These are phyloP conservation scores for Ogataea minuta DNA, from an alignment of 805 yeast genomes.

Conservation along the genomic window DNA sequence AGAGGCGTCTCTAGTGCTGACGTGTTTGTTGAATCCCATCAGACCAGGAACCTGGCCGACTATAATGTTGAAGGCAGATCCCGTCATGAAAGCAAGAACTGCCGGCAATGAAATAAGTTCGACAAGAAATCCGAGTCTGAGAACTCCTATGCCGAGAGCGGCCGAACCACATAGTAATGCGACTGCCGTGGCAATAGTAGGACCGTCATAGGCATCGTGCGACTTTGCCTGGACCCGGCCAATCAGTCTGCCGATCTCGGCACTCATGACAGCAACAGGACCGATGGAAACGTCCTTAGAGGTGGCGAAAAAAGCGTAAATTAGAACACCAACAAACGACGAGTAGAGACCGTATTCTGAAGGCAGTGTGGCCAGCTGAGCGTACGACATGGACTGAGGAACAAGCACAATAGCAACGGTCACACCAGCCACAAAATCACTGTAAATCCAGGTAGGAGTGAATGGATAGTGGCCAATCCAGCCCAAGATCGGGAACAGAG, in stretches of 20 bases:
- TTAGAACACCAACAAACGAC: constrained; percentile 85
- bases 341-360: constrained; percentile 89
- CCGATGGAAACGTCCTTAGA: constrained; percentile 95
- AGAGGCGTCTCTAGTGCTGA: constrained; percentile 72
- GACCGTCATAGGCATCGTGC: constrained; percentile 46
- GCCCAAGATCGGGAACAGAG: constrained; percentile 74
- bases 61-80: constrained; percentile 83
- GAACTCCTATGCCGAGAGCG: constrained; percentile 75
- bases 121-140: constrained; percentile 82
- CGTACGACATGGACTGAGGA: constrained; percentile 96
- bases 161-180: constrained; percentile 84
- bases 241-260: constrained; percentile 78
- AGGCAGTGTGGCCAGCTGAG: constrained; percentile 75
- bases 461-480: constrained; percentile 86
- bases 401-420: constrained; percentile 92
- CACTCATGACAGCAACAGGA: constrained; percentile 95
- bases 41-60: constrained; percentile 84
- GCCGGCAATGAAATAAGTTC: constrained; percentile 91
- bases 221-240: constrained; percentile 53
- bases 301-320: constrained; percentile 89
- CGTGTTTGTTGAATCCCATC: constrained; percentile 66
- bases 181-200: constrained; percentile 75
- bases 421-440: constrained; percentile 87
- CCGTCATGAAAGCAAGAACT: constrained; percentile 92
- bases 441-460: constrained; percentile 60